Evolutionary conservation across 148 eudicot genomes (phyloP).

Genomic region (Dianthus caryophyllus): DNA sequence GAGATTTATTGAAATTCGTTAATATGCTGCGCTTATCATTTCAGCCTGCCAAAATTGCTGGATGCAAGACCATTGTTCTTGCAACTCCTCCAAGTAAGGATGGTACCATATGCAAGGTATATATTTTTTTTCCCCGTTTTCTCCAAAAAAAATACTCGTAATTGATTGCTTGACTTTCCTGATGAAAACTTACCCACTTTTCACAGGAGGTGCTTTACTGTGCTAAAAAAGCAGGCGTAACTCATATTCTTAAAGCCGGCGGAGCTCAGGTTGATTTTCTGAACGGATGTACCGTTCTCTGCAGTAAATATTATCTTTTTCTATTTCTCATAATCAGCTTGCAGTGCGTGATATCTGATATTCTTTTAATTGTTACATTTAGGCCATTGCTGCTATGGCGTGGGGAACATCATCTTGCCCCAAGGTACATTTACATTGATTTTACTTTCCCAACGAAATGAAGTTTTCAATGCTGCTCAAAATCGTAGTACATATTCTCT

Average conservation of each 20-base stretch:
- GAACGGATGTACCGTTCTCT: slow-evolving; percentile 9
- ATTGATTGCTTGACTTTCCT: background rate
- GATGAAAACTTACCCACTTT: background rate
- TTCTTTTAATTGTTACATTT: slow-evolving; percentile 20
- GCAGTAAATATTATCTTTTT: background rate
- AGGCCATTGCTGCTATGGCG: slow-evolving; percentile 99
- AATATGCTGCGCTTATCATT: slow-evolving; percentile 14
- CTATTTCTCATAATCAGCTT: background rate
- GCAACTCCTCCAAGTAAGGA: slow-evolving; percentile 92
- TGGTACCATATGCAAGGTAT: slow-evolving; percentile 93
- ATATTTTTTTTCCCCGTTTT: background rate
- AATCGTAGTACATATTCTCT: background rate
- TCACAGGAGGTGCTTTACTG: slow-evolving; percentile 90
- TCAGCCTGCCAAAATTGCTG: slow-evolving; percentile 98
- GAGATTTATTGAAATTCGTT: slow-evolving; percentile 11
- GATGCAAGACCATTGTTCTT: slow-evolving; percentile 91
- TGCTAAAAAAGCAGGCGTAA: slow-evolving; percentile 97
- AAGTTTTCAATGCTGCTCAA: background rate
- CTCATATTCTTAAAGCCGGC: slow-evolving; percentile 99
- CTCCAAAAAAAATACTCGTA: background rate
- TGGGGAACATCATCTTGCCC: slow-evolving; percentile 99
- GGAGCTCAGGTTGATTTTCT: slow-evolving; percentile 75
- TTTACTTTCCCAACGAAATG: background rate
- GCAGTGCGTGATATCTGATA: background rate
- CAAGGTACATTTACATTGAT: slow-evolving; percentile 50